Percentiles rank a stretch among this genome's conserved stretches.
Conservation (phyloP, 208 protist species). For the Trypanosoma scelopori region DNA sequence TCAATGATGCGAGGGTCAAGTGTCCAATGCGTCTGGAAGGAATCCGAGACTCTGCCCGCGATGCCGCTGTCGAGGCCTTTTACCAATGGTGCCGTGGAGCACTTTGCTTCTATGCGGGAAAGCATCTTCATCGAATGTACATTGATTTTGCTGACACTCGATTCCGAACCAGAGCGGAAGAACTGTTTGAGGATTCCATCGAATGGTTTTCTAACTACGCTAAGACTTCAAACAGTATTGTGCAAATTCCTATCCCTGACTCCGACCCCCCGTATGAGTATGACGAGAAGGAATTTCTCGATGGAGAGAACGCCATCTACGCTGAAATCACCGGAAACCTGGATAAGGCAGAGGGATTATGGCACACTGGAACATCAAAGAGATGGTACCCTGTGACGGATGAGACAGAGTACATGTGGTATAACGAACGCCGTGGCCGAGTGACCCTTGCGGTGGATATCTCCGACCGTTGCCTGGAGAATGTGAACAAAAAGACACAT, state of each 20-base stretch:
- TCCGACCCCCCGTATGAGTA: slow-evolving; percentile 82
- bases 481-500: slow-evolving; percentile 90
- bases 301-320: slow-evolving; percentile 82
- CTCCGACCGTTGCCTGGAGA: slow-evolving; percentile 85
- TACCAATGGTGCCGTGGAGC: slow-evolving; percentile 87
- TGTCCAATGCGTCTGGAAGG: slow-evolving; percentile 69
- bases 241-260: slow-evolving; percentile 87
- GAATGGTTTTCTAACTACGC: slow-evolving; percentile 84
- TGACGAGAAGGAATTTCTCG: slow-evolving; percentile 87
- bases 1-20: slow-evolving; percentile 64
- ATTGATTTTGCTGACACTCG: slow-evolving; percentile 74
- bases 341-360: slow-evolving; percentile 82
- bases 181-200: slow-evolving; percentile 81
- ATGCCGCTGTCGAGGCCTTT: slow-evolving; percentile 75
- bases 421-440: slow-evolving; percentile 85
- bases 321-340: slow-evolving; percentile 77
- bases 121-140: slow-evolving; percentile 67
- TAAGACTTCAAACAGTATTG: slow-evolving; percentile 68
- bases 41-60: slow-evolving; percentile 55
- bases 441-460: slow-evolving; percentile 80
- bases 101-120: slow-evolving; percentile 73
- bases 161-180: slow-evolving; percentile 75
- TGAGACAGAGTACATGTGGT: slow-evolving; percentile 92
- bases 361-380: slow-evolving; percentile 78
- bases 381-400: slow-evolving; percentile 89